These are phyloP conservation scores for Hanseniaspora pseudoguilliermondii DNA, from an alignment of 805 yeast species.

Conservation along the genomic window DNA sequence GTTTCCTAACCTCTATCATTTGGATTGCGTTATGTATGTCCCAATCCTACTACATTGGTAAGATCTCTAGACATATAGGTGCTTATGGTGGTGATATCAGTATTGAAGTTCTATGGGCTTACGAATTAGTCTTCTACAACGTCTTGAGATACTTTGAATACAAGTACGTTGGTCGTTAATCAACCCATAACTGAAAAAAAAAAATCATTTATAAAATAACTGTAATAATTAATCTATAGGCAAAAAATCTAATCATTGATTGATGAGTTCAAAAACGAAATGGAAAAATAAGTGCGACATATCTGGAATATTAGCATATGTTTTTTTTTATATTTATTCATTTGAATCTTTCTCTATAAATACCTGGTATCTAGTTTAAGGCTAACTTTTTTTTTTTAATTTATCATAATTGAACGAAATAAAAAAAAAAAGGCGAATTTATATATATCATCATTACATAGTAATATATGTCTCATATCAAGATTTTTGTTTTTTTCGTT, in stretches of 20 bases:
- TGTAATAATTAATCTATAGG: background rate
- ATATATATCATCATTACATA: no score
- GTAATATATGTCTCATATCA: background rate
- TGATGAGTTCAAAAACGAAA: background rate
- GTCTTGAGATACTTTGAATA: slow-evolving; percentile 51
- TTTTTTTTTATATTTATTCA: background rate
- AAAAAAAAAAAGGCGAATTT: background rate
- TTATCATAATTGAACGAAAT: background rate
- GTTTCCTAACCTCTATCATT: slow-evolving; percentile 69
- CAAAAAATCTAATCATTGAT: background rate
- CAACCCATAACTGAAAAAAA: background rate
- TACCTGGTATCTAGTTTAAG: no score
- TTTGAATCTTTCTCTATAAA: background rate
- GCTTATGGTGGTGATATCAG: slow-evolving; percentile 51
- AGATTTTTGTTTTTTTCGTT: background rate
- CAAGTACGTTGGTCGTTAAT: slow-evolving; percentile 43
- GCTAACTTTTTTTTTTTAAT: background rate
- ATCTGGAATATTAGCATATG: slow-evolving; percentile 11
- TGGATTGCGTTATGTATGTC: slow-evolving; percentile 80
- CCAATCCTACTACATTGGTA: slow-evolving; percentile 75
- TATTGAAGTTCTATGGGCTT: slow-evolving; percentile 61
- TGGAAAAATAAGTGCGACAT: background rate
- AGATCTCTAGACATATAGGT: slow-evolving; percentile 48
- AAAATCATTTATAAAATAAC: background rate
- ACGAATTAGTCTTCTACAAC: slow-evolving; percentile 54